Evolutionary conservation across 163 green algal species (phyloP).

Genomic region (Volvox carteri): DNA sequence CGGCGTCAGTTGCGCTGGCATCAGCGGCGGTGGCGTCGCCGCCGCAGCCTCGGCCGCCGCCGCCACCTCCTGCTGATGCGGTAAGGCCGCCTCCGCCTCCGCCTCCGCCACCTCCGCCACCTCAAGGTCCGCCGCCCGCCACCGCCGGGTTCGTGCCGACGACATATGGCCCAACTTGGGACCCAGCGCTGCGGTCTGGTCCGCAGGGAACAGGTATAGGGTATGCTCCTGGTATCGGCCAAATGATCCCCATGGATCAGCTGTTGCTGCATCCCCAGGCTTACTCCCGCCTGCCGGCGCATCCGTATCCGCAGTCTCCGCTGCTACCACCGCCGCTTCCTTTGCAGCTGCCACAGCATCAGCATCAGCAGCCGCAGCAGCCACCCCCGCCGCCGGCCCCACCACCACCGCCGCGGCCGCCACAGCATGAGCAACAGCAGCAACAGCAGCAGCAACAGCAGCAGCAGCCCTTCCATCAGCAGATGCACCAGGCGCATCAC

Average conservation of each 20-base stretch:
- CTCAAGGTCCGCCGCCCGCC: neutral
- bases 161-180: neutral
- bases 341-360: neutral
- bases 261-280: neutral
- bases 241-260: constrained; percentile 1
- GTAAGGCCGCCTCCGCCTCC: neutral
- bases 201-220: neutral
- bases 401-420: neutral
- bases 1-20: neutral
- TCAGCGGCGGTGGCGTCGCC: neutral
- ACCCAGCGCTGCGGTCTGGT: neutral
- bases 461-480: neutral
- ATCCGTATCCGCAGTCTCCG: neutral
- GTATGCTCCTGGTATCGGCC: neutral
- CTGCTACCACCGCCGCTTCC: neutral
- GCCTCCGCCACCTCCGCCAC: neutral
- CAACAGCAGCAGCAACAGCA: constrained; percentile 8
- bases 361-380: neutral
- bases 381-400: neutral
- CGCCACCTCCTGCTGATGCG: neutral
- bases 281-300: neutral
- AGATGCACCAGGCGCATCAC: neutral
- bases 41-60: neutral
- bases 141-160: neutral
- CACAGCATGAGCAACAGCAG: neutral